Conservation (phyloP, 306 rosid genomes). For the Oemleria cerasiformis region DNA sequence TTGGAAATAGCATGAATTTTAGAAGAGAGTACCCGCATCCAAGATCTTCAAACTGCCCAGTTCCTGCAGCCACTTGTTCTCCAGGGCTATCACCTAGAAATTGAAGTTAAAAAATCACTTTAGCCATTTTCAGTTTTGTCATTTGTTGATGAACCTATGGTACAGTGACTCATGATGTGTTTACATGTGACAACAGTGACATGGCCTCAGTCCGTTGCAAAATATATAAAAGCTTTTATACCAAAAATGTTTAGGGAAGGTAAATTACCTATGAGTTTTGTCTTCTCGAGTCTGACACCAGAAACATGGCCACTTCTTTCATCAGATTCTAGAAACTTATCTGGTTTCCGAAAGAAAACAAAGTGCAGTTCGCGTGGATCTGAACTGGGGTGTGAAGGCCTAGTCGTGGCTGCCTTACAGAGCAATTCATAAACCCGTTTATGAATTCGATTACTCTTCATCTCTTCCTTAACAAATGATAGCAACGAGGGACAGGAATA, state of each 20-base stretch:
- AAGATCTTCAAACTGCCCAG: constrained; percentile 69
- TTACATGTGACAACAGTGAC: constrained; percentile 2
- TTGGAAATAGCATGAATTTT: background rate
- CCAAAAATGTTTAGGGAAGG: background rate
- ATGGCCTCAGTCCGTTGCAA: background rate
- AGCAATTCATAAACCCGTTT: constrained; percentile 83
- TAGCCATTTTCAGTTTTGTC: constrained; percentile 9
- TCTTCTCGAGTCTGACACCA: constrained; percentile 70
- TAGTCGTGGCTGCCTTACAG: constrained; percentile 65
- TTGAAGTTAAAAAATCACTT: constrained; percentile 26
- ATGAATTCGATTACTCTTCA: constrained; percentile 70
- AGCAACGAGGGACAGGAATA: constrained; percentile 31
- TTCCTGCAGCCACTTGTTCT: constrained; percentile 71
- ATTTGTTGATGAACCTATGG: background rate
- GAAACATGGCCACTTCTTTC: constrained; percentile 52
- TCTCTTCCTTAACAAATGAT: constrained; percentile 75
- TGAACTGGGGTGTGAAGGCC: constrained; percentile 37
- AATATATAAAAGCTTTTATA: background rate
- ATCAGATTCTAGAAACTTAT: constrained; percentile 55
- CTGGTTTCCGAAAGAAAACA: constrained; percentile 77
- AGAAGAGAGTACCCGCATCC: constrained; percentile 61
- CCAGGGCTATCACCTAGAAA: constrained; percentile 65
- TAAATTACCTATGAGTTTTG: constrained; percentile 58
- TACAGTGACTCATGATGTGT: background rate
- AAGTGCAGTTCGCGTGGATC: constrained; percentile 71